These are phyloP conservation scores for Monilinia aucupariae DNA, from an alignment of 2,329 filamentous ascomycete species.

Conservation along the genomic window DNA sequence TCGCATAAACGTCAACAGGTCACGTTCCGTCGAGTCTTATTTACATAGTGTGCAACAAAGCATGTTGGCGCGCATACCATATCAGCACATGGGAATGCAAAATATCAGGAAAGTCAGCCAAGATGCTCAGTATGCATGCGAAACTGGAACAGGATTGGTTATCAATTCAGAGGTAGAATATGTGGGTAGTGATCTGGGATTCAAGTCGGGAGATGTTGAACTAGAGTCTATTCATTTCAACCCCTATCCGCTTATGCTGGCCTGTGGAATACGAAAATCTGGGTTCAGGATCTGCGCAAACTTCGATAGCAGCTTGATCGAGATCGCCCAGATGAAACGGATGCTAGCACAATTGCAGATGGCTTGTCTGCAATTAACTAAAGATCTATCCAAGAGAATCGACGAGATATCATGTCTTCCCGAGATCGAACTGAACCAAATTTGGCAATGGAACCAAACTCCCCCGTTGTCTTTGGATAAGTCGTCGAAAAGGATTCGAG, in stretches of 20 bases:
- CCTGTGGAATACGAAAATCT: conserved; percentile 40
- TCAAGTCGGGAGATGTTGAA: conserved; percentile 34
- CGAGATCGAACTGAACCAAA: conserved; percentile 37
- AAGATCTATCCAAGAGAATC: conserved; percentile 28
- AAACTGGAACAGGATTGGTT: conserved; percentile 6
- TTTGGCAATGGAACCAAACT: conserved; percentile 41
- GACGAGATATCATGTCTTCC: conserved; percentile 34
- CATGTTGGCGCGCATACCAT: conserved; percentile 43
- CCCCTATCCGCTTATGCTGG: conserved; percentile 46
- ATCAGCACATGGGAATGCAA: conserved; percentile 29
- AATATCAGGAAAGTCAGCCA: conserved; percentile 29
- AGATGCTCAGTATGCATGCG: conserved; percentile 36
- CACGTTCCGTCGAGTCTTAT: conserved; percentile 36
- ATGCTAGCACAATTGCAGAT: conserved; percentile 37
- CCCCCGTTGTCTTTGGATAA: conserved; percentile 37
- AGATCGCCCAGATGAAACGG: conserved; percentile 36
- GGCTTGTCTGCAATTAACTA: conserved; percentile 23
- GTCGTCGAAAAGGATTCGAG: conserved; percentile 25
- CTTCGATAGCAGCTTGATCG: conserved; percentile 39
- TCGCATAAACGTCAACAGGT: conserved; percentile 34
- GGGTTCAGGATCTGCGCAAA: conserved; percentile 42
- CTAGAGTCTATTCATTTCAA: conserved; percentile 39
- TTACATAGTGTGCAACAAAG: conserved; percentile 44
- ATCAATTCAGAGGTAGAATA: conserved; percentile 7
- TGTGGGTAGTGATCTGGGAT: conserved; percentile 2